Conservation (phyloP, 768 basidiomycete species). For the Mycena maculata region DNA sequence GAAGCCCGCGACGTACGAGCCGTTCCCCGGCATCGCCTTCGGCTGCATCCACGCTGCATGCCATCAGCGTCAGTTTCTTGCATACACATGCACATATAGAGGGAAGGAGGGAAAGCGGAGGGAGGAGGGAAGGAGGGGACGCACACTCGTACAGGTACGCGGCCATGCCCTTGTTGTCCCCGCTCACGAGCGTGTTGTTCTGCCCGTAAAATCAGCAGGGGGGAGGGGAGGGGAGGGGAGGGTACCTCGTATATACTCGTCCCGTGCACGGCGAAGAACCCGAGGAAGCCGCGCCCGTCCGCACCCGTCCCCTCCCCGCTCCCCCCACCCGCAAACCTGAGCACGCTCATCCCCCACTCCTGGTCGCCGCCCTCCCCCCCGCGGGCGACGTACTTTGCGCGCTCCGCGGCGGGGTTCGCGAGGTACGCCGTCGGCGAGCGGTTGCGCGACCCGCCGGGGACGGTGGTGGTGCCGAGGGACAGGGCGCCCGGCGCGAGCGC, state of each 20-base stretch:
- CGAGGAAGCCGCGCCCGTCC: slow-evolving; percentile 71
- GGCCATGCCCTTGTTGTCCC: slow-evolving; percentile 90
- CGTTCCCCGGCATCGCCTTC: slow-evolving; percentile 71
- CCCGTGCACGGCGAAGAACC: slow-evolving; percentile 84
- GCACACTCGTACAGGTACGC: slow-evolving; percentile 81
- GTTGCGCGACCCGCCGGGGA: slow-evolving; percentile 77
- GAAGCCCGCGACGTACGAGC: slow-evolving; percentile 80
- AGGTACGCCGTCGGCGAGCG: slow-evolving; percentile 81
- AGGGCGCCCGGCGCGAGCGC: slow-evolving; percentile 71
- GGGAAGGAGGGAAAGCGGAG: no score
- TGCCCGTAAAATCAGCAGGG: slow-evolving; percentile 37
- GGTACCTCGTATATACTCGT: slow-evolving; percentile 81
- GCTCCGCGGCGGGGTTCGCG: slow-evolving; percentile 78
- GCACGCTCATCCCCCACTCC: slow-evolving; percentile 77
- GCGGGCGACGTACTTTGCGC: slow-evolving; percentile 67
- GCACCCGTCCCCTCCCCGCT: slow-evolving; percentile 44
- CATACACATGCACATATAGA: no score
- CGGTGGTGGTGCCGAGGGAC: slow-evolving; percentile 74
- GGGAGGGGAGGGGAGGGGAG: neutral
- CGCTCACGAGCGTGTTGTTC: slow-evolving; percentile 85
- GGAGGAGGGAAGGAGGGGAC: slow-evolving; percentile 22
- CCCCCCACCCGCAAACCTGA: slow-evolving; percentile 57
- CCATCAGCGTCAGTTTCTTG: no score
- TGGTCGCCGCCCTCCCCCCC: slow-evolving; percentile 56
- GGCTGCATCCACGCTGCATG: slow-evolving; percentile 74